Percentiles rank a stretch among this genome's conserved stretches.
Conservation (phyloP, 106 monocot genomes). For the Vanilla planifolia region DNA sequence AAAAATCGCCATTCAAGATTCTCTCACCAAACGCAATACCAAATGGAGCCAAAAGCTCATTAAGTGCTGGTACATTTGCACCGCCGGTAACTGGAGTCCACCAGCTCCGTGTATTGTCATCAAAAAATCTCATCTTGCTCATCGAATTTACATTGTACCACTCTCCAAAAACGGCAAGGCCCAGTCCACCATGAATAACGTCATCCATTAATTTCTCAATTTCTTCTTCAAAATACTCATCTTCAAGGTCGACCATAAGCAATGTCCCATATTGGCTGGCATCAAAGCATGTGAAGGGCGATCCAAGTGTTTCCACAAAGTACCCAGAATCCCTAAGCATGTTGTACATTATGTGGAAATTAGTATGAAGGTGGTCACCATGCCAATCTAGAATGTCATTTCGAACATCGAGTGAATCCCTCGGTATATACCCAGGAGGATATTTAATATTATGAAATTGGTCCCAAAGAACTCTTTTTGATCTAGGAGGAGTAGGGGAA, state of each 20-base stretch:
- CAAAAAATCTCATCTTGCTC: conserved; percentile 98
- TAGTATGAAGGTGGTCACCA: conserved; percentile 98
- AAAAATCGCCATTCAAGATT: conserved; percentile 88
- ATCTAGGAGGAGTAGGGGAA: conserved; percentile 72
- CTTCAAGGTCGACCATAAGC: conserved; percentile 96
- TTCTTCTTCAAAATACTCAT: conserved; percentile 92
- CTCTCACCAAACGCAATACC: conserved; percentile 94
- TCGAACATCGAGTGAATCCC: conserved; percentile 95
- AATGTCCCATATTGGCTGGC: conserved; percentile 83
- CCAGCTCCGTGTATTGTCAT: conserved; percentile 98
- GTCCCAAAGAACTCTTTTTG: conserved; percentile 84
- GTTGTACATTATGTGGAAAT: conserved; percentile 93
- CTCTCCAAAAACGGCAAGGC: conserved; percentile 82
- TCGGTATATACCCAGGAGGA: conserved; percentile 95
- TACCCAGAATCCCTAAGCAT: conserved; percentile 89
- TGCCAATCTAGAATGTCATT: conserved; percentile 99
- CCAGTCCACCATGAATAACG: conserved; percentile 63
- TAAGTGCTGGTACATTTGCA: conserved; percentile 94
- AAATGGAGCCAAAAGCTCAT: conserved; percentile 83
- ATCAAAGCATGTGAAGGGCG: conserved; percentile 97
- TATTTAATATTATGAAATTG: conserved; percentile 98
- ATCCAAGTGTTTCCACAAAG: conserved; percentile 87
- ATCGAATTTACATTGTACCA: conserved; percentile 97
- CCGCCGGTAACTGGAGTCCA: conserved; percentile 99
- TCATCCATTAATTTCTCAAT: conserved; percentile 88